Percentiles rank a stretch among this genome's conserved stretches.
Evolutionary conservation across 371 early-diverging fungal species (phyloP).

Genomic region (Conidiobolus coronatus): DNA sequence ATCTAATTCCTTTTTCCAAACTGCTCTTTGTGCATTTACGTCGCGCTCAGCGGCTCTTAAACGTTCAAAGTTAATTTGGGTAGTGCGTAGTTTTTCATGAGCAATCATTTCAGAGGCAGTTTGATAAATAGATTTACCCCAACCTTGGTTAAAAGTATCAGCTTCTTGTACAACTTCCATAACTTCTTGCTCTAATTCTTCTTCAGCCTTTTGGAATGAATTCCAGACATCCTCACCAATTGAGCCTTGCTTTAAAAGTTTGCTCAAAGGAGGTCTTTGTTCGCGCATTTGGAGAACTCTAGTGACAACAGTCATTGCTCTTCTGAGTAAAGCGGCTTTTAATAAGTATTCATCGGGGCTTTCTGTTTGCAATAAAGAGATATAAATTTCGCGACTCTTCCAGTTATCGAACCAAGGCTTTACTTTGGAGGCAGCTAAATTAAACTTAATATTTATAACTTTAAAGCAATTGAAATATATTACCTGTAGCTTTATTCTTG

Average conservation of each 20-base stretch:
- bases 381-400: slow-evolving; percentile 39
- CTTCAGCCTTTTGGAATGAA: slow-evolving; percentile 55
- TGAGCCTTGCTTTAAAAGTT: slow-evolving; percentile 56
- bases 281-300: slow-evolving; percentile 50
- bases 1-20: slow-evolving; percentile 4
- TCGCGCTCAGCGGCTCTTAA: slow-evolving; percentile 1
- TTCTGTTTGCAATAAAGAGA: slow-evolving; percentile 29
- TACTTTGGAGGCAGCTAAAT: slow-evolving; percentile 1
- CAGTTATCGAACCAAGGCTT: slow-evolving; percentile 55
- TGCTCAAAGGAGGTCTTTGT: slow-evolving; percentile 59
- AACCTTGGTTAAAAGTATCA: slow-evolving; percentile 55
- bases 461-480: background rate
- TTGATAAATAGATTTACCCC: slow-evolving; percentile 68
- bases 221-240: slow-evolving; percentile 75
- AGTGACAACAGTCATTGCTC: slow-evolving; percentile 64
- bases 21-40: slow-evolving; percentile 1
- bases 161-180: slow-evolving; percentile 58
- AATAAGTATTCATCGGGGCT: slow-evolving; percentile 35
- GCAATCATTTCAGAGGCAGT: slow-evolving; percentile 54
- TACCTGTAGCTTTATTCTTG: slow-evolving; percentile 4
- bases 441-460: background rate
- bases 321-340: slow-evolving; percentile 50
- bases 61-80: slow-evolving; percentile 4
- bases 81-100: slow-evolving; percentile 5
- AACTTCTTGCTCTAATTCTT: slow-evolving; percentile 59